Evolutionary conservation across 2,329 filamentous ascomycete species (phyloP).

Genomic region (Colletotrichum lini): DNA sequence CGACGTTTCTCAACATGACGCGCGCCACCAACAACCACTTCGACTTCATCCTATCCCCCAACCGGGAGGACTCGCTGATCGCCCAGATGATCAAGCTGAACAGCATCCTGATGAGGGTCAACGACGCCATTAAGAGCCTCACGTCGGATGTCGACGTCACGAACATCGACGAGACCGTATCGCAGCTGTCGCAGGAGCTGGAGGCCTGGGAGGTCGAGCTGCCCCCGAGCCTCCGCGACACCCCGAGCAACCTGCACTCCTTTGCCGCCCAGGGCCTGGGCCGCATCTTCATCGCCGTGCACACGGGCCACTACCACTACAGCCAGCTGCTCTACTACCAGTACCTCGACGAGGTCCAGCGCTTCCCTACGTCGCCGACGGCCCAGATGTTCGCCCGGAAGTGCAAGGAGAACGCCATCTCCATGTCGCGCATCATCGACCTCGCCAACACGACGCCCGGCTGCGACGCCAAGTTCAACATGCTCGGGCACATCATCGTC

Average conservation of each 20-base stretch:
- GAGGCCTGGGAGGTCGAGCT: slow-evolving; percentile 54
- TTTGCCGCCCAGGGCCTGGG: slow-evolving; percentile 58
- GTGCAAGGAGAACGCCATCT: slow-evolving; percentile 57
- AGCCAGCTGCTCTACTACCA: slow-evolving; percentile 63
- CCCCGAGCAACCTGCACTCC: slow-evolving; percentile 54
- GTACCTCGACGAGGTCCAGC: slow-evolving; percentile 52
- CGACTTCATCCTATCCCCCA: slow-evolving; percentile 43
- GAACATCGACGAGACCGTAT: slow-evolving; percentile 51
- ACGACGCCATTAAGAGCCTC: slow-evolving; percentile 49
- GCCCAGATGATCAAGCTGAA: slow-evolving; percentile 48
- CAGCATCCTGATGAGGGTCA: slow-evolving; percentile 55
- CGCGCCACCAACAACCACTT: slow-evolving; percentile 43
- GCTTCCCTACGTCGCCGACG: slow-evolving; percentile 45
- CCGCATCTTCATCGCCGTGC: slow-evolving; percentile 59
- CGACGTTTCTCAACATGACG: slow-evolving; percentile 49
- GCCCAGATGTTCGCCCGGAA: slow-evolving; percentile 51
- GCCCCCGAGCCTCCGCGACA: slow-evolving; percentile 54
- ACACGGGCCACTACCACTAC: slow-evolving; percentile 63
- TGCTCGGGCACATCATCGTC: slow-evolving; percentile 62
- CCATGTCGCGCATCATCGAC: slow-evolving; percentile 58
- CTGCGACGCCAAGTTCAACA: slow-evolving; percentile 59
- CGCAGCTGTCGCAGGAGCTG: slow-evolving; percentile 50
- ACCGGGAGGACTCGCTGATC: slow-evolving; percentile 43
- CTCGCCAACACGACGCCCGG: slow-evolving; percentile 52
- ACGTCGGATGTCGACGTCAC: slow-evolving; percentile 40